Evolutionary conservation across 768 basidiomycete genomes (phyloP).

Genomic region (Lentinula guzmanii): DNA sequence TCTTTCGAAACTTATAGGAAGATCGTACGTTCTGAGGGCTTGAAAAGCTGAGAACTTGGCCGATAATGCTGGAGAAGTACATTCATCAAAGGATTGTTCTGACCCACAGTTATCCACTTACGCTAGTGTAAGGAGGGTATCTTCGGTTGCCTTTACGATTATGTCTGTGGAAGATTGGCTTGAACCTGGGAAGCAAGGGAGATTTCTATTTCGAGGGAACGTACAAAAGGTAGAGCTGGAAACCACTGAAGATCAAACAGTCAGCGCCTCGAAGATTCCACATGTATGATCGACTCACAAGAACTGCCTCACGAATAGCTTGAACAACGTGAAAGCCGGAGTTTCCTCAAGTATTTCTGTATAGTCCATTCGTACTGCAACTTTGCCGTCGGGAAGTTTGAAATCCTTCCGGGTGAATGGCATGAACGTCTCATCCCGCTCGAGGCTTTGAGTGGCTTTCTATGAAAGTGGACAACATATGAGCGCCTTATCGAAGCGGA

Average conservation of each 20-base stretch:
- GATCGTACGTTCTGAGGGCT: constrained; percentile 32
- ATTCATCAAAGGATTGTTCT: not conserved
- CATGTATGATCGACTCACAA: constrained; percentile 25
- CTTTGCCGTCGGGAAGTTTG: constrained; percentile 34
- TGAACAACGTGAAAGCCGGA: constrained; percentile 43
- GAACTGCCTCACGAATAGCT: constrained; percentile 42
- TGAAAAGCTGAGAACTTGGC: constrained; percentile 39
- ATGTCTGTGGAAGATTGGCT: constrained; percentile 19
- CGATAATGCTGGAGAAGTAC: constrained; percentile 29
- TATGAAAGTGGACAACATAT: constrained; percentile 9
- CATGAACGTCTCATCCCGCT: constrained; percentile 70
- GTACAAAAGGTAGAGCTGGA: constrained; percentile 39
- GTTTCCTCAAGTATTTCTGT: constrained; percentile 43
- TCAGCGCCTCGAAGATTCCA: not conserved
- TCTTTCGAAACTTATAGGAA: not conserved
- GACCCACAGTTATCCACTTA: constrained; percentile 16
- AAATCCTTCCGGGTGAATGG: constrained; percentile 39
- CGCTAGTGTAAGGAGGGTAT: constrained; percentile 38
- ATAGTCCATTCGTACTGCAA: constrained; percentile 38
- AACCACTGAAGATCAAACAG: constrained; percentile 25
- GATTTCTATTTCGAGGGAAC: constrained; percentile 5
- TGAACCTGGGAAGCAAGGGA: too few species aligned
- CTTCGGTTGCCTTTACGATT: constrained; percentile 41
- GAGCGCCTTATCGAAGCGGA: not conserved
- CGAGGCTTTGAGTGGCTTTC: constrained; percentile 48